phyloP scores from a whole-genome alignment of 2,329 filamentous ascomycete species.

The Paecilomyces formosus region DNA sequence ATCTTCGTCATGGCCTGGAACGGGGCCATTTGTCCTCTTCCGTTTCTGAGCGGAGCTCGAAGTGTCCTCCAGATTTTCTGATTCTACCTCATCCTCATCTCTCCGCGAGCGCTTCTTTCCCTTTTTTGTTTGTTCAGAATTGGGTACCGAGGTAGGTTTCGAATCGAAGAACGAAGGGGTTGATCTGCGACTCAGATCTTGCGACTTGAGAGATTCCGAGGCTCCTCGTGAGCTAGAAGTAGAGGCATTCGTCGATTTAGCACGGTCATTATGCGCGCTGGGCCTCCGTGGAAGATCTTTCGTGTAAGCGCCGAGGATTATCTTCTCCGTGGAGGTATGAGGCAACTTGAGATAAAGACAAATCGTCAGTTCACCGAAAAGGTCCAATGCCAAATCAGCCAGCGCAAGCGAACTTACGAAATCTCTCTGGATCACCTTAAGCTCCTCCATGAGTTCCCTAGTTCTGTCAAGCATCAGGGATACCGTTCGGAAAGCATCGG shows the following conservation, averaged over 20 bases:
- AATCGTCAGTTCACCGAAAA: neutral
- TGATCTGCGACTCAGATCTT: slow-evolving; percentile 1
- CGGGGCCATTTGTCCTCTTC: slow-evolving; percentile 13
- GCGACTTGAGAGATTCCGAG: neutral
- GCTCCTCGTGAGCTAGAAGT: neutral
- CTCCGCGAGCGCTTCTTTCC: slow-evolving; percentile 13
- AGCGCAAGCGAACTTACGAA: slow-evolving; percentile 21
- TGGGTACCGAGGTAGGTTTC: slow-evolving; percentile 8
- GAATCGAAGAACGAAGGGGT: slow-evolving; percentile 11
- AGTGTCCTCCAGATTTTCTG: slow-evolving; percentile 4
- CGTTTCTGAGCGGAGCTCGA: slow-evolving; percentile 11
- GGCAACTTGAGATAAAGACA: slow-evolving; percentile 9
- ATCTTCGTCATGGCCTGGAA: slow-evolving; percentile 16
- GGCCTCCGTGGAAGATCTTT: neutral
- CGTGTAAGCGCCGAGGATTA: slow-evolving; percentile 4
- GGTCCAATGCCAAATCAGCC: neutral
- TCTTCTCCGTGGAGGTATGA: slow-evolving; percentile 7
- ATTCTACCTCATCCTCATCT: slow-evolving; percentile 10
- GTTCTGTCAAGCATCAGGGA: slow-evolving; percentile 32
- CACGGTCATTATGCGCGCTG: slow-evolving; percentile 9
- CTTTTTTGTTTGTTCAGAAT: slow-evolving; percentile 5
- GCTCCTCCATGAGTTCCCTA: slow-evolving; percentile 28
- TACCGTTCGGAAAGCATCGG: slow-evolving; percentile 22
- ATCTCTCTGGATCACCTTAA: slow-evolving; percentile 25
- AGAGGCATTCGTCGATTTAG: slow-evolving; percentile 1